phyloP scores from a whole-genome alignment of 768 basidiomycete genomes.

The Clavulina sp. region DNA sequence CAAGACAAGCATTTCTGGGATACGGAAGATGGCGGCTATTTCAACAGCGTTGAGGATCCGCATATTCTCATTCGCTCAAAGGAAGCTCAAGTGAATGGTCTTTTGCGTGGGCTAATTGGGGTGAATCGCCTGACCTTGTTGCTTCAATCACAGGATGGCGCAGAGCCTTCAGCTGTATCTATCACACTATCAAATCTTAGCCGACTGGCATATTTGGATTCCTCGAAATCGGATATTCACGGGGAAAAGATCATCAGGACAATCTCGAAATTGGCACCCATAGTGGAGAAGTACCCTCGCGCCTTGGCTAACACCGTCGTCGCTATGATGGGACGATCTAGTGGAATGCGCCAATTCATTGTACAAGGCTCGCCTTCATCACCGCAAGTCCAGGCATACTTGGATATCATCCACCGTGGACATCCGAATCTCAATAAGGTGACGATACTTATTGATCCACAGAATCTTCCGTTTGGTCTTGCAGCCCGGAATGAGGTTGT shows the following conservation, averaged over 20 bases:
- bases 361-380: not conserved
- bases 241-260: not conserved
- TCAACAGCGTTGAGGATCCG: slow-evolving; percentile 21
- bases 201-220: not conserved
- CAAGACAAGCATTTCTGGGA: slow-evolving; percentile 27
- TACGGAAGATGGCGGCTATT: slow-evolving; percentile 24
- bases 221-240: not conserved
- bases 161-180: slow-evolving; percentile 1
- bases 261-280: not conserved
- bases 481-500: not conserved
- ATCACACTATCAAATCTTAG: not conserved
- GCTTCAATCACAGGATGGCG: not conserved
- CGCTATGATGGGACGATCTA: not conserved
- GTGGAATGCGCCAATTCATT: not conserved
- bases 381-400: not conserved
- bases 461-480: not conserved
- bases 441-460: not conserved
- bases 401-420: not conserved
- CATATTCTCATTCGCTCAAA: slow-evolving; percentile 25
- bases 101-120: slow-evolving; percentile 14
- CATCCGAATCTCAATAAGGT: not conserved
- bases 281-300: not conserved
- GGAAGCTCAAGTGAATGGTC: slow-evolving; percentile 22
- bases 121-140: not conserved
- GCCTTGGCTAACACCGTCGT: not conserved